Evolutionary conservation across 208 protist species (phyloP).

Genomic region (Crithidia acanthocephali): DNA sequence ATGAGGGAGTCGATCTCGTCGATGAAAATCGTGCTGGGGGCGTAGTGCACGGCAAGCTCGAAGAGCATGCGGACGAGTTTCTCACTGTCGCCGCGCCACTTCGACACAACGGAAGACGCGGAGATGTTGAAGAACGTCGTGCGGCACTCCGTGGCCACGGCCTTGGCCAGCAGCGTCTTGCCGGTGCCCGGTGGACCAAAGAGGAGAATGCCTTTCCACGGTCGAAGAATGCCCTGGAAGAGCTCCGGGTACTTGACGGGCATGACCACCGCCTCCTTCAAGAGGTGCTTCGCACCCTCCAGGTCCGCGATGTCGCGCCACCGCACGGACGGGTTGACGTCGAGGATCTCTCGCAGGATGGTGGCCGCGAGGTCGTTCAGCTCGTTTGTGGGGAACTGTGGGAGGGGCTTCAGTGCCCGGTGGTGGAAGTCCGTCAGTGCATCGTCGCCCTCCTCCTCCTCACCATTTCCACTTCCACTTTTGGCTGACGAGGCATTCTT

Average conservation of each 20-base stretch:
- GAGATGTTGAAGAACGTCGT: constrained; percentile 99
- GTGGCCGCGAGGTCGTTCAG: constrained; percentile 77
- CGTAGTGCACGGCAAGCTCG: constrained; percentile 93
- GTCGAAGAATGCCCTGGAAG: constrained; percentile 93
- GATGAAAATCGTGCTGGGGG: constrained; percentile 99
- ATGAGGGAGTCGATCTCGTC: constrained; percentile 99
- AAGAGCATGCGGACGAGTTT: constrained; percentile 97
- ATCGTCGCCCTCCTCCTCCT: constrained; percentile 17
- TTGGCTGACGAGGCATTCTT: not conserved
- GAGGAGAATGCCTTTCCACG: constrained; percentile 97
- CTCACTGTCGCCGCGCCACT: constrained; percentile 98
- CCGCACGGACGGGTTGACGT: constrained; percentile 85
- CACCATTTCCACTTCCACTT: constrained; percentile 25
- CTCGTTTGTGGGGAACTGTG: constrained; percentile 76
- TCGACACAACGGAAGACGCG: constrained; percentile 95
- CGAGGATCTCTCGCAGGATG: constrained; percentile 88
- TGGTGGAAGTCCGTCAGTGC: constrained; percentile 40
- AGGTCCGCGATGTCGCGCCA: constrained; percentile 94
- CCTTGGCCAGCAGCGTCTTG: constrained; percentile 98
- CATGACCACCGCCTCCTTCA: constrained; percentile 95
- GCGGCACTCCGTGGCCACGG: constrained; percentile 95
- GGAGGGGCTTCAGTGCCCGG: constrained; percentile 73
- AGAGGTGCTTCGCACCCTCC: constrained; percentile 92
- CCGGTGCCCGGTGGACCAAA: constrained; percentile 98
- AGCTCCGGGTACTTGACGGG: constrained; percentile 91